A percentile compares a stretch with the other conserved stretches of the same genome.
These are phyloP conservation scores for Metschnikowia drakensbergensis DNA, from an alignment of 805 yeast genomes.

Conservation along the genomic window DNA sequence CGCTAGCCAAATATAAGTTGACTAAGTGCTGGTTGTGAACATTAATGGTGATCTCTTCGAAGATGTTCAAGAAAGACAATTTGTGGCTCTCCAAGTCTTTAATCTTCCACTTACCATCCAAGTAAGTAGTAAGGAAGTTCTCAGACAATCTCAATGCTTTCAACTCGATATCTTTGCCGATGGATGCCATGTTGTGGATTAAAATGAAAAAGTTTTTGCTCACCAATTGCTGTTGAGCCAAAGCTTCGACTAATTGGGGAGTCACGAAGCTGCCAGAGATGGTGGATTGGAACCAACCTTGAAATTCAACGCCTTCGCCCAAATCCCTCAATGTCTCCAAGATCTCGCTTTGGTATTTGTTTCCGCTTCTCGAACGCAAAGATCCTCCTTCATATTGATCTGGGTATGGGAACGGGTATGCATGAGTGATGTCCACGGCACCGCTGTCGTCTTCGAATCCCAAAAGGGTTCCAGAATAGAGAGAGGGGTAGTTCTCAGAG, in stretches of 20 bases:
- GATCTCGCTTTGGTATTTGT: constrained; percentile 65
- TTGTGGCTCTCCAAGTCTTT: constrained; percentile 57
- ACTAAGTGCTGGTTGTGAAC: constrained; percentile 68
- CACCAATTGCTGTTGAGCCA: constrained; percentile 59
- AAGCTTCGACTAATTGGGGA: constrained; percentile 61
- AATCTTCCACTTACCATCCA: constrained; percentile 61
- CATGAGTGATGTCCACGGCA: constrained; percentile 50
- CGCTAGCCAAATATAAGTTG: constrained; percentile 46
- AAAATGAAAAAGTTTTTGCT: constrained; percentile 54
- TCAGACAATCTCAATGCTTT: constrained; percentile 67
- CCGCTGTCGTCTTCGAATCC: constrained; percentile 65
- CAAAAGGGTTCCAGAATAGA: constrained; percentile 66
- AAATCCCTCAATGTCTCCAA: constrained; percentile 57
- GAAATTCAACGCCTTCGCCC: constrained; percentile 63
- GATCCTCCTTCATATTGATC: constrained; percentile 65
- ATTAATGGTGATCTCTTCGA: constrained; percentile 66
- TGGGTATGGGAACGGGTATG: constrained; percentile 64
- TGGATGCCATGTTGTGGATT: constrained; percentile 67
- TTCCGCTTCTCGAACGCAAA: constrained; percentile 56
- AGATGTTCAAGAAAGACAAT: constrained; percentile 59
- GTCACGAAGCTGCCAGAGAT: constrained; percentile 67
- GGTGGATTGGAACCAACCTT: constrained; percentile 80
- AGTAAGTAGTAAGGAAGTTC: constrained; percentile 52
- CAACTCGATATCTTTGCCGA: constrained; percentile 60
- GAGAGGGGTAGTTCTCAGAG: constrained; percentile 56